phyloP scores from a whole-genome alignment of 345 rosid species.

The Chamaenerion angustifolium region DNA sequence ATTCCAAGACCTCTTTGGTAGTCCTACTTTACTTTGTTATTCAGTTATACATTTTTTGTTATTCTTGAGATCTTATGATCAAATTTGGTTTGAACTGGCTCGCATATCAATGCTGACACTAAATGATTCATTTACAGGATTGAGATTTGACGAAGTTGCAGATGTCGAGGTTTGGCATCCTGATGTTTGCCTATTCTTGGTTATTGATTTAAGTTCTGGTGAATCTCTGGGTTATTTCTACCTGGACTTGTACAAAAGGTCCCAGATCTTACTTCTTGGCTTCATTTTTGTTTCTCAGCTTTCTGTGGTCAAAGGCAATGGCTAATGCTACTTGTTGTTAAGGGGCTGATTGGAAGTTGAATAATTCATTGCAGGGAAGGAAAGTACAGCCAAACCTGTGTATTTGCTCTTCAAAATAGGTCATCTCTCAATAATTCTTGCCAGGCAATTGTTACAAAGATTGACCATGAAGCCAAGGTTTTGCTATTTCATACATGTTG shows the following conservation, averaged over 20 bases:
- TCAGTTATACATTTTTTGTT: neutral
- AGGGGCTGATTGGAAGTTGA: slow-evolving; percentile 9
- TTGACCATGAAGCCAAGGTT: neutral
- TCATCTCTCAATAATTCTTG: slow-evolving; percentile 41
- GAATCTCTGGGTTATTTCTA: slow-evolving; percentile 83
- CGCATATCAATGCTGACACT: too few relatives aligned
- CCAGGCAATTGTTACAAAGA: slow-evolving; percentile 30
- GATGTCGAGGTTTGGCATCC: slow-evolving; percentile 64
- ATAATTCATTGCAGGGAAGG: slow-evolving; percentile 47
- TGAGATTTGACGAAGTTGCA: slow-evolving; percentile 62
- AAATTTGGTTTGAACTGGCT: neutral
- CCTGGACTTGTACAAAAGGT: slow-evolving; percentile 80
- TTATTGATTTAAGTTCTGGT: slow-evolving; percentile 62
- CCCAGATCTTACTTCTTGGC: slow-evolving; percentile 1
- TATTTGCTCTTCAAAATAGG: slow-evolving; percentile 77
- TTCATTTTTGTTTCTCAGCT: slow-evolving; percentile 3
- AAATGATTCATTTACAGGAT: slow-evolving; percentile 28
- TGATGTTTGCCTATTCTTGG: slow-evolving; percentile 60
- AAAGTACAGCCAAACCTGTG: slow-evolving; percentile 69
- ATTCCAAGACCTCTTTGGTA: slow-evolving; percentile 88
- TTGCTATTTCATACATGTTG: too few relatives aligned
- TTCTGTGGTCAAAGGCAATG: neutral
- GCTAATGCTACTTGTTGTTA: slow-evolving; percentile 4
- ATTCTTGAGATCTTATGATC: too few relatives aligned
- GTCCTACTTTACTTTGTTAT: slow-evolving; percentile 5